phyloP scores from a whole-genome alignment of 2,329 filamentous ascomycete genomes.

The Pseudogymnoascus pannorum region DNA sequence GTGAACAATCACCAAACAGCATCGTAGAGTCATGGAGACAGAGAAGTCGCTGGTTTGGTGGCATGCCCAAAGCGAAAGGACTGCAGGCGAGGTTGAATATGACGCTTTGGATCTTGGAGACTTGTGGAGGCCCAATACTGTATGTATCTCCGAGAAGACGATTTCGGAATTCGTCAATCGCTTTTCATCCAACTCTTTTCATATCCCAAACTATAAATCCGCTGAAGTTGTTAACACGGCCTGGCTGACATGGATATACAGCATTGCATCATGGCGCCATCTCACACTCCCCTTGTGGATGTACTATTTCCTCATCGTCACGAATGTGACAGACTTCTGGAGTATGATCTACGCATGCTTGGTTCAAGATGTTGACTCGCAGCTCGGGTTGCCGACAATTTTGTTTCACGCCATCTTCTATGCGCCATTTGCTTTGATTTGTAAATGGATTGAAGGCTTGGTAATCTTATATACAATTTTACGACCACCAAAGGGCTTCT shows the following conservation, averaged over 20 bases:
- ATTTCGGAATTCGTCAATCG: background rate
- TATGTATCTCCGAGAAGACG: background rate
- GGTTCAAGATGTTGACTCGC: background rate
- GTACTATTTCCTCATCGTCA: background rate
- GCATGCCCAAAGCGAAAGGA: background rate
- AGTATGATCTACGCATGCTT: background rate
- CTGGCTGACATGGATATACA: background rate
- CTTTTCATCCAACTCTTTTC: background rate
- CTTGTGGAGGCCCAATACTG: background rate
- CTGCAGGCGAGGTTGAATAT: background rate
- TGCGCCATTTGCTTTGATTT: background rate
- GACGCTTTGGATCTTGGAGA: background rate
- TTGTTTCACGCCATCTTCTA: background rate
- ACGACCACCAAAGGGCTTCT: background rate
- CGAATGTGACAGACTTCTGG: background rate
- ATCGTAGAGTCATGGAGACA: background rate
- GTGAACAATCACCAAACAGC: background rate
- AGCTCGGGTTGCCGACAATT: background rate
- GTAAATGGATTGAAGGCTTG: background rate
- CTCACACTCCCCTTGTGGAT: background rate
- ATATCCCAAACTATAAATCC: background rate
- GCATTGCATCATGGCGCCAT: background rate
- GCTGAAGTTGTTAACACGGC: background rate
- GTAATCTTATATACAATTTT: background rate
- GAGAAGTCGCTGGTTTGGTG: background rate